Conservation (phyloP, 1,284 basidiomycete species). For the Ceratobasidium sp. region DNA sequence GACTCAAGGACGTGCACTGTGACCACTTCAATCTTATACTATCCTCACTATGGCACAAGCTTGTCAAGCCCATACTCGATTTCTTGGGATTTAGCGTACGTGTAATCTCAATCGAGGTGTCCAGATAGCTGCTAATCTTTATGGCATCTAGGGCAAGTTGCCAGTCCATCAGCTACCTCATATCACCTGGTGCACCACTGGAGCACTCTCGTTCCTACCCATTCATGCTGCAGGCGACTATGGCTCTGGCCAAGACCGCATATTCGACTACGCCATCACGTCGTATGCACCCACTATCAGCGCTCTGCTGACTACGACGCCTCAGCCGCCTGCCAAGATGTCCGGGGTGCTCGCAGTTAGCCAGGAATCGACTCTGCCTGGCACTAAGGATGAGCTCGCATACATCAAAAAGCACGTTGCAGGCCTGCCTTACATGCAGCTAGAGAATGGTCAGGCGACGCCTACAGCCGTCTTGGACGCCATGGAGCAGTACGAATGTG, state of each 20-base stretch:
- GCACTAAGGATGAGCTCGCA: not conserved
- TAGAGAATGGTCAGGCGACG: not conserved
- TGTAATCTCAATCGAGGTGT: not conserved
- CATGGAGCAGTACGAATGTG: conserved; percentile 5
- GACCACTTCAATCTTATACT: not conserved
- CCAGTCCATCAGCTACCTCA: conserved; percentile 29
- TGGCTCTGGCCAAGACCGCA: conserved; percentile 12
- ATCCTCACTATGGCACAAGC: not conserved
- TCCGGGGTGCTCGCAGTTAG: not conserved
- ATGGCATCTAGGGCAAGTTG: conserved; percentile 17
- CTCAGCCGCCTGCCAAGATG: not conserved
- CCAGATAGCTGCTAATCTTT: not conserved
- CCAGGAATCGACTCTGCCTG: not conserved
- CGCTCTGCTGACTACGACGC: conserved; percentile 27
- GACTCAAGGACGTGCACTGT: too few relatives aligned
- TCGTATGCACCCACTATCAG: conserved; percentile 49
- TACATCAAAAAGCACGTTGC: not conserved
- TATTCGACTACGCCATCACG: conserved; percentile 48
- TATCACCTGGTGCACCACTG: conserved; percentile 46
- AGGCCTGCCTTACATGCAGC: not conserved
- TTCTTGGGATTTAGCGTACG: conserved; percentile 16
- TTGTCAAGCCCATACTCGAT: conserved; percentile 31
- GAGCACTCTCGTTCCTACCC: conserved; percentile 48
- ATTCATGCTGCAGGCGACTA: conserved; percentile 50
- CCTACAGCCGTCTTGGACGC: not conserved